phyloP scores from a whole-genome alignment of 768 basidiomycete genomes.

The Leccinum subtestaceum region DNA sequence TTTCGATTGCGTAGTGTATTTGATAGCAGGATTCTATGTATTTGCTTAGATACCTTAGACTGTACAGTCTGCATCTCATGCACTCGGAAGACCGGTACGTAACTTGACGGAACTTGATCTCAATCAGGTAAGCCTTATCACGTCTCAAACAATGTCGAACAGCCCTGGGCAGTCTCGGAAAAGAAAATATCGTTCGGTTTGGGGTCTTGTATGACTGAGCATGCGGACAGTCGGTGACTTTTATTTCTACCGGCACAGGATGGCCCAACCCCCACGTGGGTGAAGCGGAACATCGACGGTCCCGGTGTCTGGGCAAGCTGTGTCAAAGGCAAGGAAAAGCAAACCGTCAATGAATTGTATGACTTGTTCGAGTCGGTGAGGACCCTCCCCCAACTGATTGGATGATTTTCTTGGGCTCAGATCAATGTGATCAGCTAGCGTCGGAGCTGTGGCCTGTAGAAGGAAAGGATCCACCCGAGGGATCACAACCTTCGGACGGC shows the following conservation, averaged over 20 bases:
- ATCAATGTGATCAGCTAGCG: slow-evolving; percentile 51
- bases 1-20: slow-evolving; percentile 10
- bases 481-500: slow-evolving; percentile 30
- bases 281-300: slow-evolving; percentile 64
- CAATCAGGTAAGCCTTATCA: slow-evolving; percentile 1
- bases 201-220: slow-evolving; percentile 10
- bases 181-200: slow-evolving; percentile 53
- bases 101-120: neutral
- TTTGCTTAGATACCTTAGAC: slow-evolving; percentile 22
- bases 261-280: slow-evolving; percentile 60
- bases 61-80: neutral
- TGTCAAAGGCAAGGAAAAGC: slow-evolving; percentile 81
- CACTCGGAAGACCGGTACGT: neutral
- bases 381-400: neutral
- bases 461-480: slow-evolving; percentile 23
- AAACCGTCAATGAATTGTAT: slow-evolving; percentile 70
- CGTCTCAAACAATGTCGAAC: slow-evolving; percentile 17
- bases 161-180: slow-evolving; percentile 30
- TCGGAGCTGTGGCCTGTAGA: slow-evolving; percentile 65
- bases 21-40: slow-evolving; percentile 5
- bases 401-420: neutral
- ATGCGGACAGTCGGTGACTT: neutral
- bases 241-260: slow-evolving; percentile 41
- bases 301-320: slow-evolving; percentile 87
- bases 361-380: slow-evolving; percentile 77